A percentile compares a stretch with the other conserved stretches of the same genome.
Conservation (phyloP, 2,329 filamentous ascomycete species). For the Amphichorda felina region DNA sequence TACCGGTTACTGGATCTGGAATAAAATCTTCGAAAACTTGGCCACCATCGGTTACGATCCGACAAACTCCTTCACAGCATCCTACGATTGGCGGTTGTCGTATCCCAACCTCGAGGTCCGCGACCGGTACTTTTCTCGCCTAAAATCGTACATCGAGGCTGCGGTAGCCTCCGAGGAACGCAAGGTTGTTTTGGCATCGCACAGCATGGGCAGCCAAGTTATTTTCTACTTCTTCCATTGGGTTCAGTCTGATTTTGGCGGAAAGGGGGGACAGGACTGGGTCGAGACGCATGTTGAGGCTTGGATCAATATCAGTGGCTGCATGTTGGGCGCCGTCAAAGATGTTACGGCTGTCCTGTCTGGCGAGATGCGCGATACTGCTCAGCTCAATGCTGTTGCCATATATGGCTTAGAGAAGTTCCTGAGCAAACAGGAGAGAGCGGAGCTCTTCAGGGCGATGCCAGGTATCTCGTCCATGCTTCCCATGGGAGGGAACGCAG, state of each 20-base stretch:
- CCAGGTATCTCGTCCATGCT: conserved; percentile 95
- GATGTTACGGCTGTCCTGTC: conserved; percentile 82
- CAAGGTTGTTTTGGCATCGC: conserved; percentile 79
- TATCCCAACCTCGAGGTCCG: conserved; percentile 82
- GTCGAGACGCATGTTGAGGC: conserved; percentile 82
- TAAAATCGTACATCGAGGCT: conserved; percentile 85
- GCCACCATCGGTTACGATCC: conserved; percentile 95
- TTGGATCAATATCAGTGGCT: conserved; percentile 97
- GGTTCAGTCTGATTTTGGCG: conserved; percentile 69
- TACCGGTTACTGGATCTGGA: conserved; percentile 96
- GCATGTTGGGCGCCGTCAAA: conserved; percentile 92
- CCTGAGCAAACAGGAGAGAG: conserved; percentile 77
- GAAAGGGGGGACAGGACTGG: conserved; percentile 75
- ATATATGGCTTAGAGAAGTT: conserved; percentile 97
- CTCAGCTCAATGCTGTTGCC: conserved; percentile 89
- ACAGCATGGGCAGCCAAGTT: conserved; percentile 97
- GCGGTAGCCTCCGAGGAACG: conserved; percentile 60
- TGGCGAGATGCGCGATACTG: conserved; percentile 97
- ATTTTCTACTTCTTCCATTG: conserved; percentile 72
- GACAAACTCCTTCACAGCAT: conserved; percentile 56
- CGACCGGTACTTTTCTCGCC: conserved; percentile 85
- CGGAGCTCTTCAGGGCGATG: conserved; percentile 93
- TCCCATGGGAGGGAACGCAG: conserved; percentile 79
- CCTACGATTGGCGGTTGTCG: conserved; percentile 85
- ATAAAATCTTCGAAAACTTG: conserved; percentile 94